These are phyloP conservation scores for Endogone sp. DNA, from an alignment of 192 early-diverging fungal genomes.

Conservation along the genomic window DNA sequence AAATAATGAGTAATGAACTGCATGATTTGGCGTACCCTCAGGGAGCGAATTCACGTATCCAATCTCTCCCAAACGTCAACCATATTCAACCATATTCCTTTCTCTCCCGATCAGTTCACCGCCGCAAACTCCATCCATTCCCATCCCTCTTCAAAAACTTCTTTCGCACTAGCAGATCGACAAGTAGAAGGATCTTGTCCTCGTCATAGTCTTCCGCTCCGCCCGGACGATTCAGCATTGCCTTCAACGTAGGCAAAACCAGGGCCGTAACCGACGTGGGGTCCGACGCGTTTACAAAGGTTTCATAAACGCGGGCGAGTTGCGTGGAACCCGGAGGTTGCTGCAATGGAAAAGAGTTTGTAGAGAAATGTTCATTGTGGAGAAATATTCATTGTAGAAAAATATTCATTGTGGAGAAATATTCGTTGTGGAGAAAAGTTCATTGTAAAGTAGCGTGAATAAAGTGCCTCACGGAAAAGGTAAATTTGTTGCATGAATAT, in stretches of 20 bases:
- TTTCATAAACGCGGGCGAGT: conserved; percentile 9
- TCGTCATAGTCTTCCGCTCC: neutral
- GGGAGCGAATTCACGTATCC: no score
- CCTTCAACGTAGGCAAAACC: neutral
- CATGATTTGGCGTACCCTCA: no score
- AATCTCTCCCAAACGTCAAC: no score
- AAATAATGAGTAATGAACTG: no score
- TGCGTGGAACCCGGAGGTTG: conserved; percentile 9
- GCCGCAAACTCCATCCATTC: neutral
- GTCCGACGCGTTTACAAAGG: neutral
- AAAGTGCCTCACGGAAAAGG: no score
- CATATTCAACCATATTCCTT: no score
- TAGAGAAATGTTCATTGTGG: no score
- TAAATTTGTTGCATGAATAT: no score
- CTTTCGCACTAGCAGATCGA: conserved; percentile 12
- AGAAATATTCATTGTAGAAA: no score
- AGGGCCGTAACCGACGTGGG: neutral
- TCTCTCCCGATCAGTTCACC: no score
- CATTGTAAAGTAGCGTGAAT: no score
- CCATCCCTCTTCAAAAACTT: conserved; percentile 11
- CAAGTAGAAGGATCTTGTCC: conserved; percentile 3
- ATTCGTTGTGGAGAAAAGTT: neutral
- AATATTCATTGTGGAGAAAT: no score
- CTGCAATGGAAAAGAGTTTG: neutral
- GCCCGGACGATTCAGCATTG: conserved; percentile 2